A percentile compares a stretch with the other conserved stretches of the same genome.
phyloP scores from a whole-genome alignment of 1,139 yeast species.

The Candida glucosophila region DNA sequence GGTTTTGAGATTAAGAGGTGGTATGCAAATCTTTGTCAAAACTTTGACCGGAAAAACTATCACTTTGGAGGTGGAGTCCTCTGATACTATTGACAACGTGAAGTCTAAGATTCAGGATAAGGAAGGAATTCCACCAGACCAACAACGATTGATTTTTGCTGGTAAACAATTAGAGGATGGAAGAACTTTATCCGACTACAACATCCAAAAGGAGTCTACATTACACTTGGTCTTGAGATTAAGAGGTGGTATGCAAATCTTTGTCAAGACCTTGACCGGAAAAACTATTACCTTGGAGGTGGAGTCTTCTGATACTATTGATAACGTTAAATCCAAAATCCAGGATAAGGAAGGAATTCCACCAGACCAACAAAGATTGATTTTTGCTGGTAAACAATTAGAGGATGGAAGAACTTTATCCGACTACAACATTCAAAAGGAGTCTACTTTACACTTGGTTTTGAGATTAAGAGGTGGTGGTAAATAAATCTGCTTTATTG shows the following conservation, averaged over 20 bases:
- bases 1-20: conserved; percentile 96
- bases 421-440: conserved; percentile 62
- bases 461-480: conserved; percentile 63
- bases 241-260: conserved; percentile 89
- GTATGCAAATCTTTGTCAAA: conserved; percentile 98
- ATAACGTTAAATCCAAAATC: conserved; percentile 49
- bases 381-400: conserved; percentile 52
- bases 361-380: conserved; percentile 48
- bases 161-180: conserved; percentile 99
- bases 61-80: conserved; percentile 25
- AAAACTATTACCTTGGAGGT: conserved; percentile 65
- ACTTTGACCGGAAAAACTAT: conserved; percentile 94
- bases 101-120: conserved; percentile 96
- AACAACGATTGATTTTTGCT: conserved; percentile 95
- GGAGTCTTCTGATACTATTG: conserved; percentile 67
- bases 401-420: conserved; percentile 63
- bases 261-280: conserved; percentile 56
- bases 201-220: conserved; percentile 52
- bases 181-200: conserved; percentile 51
- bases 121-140: conserved; percentile 98
- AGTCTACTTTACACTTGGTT: conserved; percentile 51
- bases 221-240: conserved; percentile 94
- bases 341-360: conserved; percentile 49
- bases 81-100: conserved; percentile 61
- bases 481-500: conserved; percentile 34